phyloP scores from a whole-genome alignment of 2,329 filamentous ascomycete genomes.

The Neospermospora avenae region DNA sequence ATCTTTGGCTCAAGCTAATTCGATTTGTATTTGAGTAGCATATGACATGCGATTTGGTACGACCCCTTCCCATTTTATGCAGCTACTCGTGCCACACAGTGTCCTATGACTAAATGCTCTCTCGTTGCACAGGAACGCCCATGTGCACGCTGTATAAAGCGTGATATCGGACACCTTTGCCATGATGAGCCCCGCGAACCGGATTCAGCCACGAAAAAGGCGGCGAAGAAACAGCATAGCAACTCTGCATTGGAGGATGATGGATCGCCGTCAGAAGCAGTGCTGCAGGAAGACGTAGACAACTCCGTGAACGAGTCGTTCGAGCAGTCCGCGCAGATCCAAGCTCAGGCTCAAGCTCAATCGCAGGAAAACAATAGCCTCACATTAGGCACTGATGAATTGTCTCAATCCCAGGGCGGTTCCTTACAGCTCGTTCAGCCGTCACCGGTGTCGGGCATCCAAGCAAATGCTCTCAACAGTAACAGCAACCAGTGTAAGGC shows the following conservation, averaged over 20 bases:
- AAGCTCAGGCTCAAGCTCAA: constrained; percentile 44
- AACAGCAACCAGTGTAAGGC: constrained; percentile 74
- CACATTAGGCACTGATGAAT: constrained; percentile 35
- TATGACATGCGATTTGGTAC: constrained; percentile 90
- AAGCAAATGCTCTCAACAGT: constrained; percentile 57
- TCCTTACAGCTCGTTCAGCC: constrained; percentile 71
- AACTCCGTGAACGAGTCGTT: constrained; percentile 53
- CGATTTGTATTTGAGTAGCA: constrained; percentile 53
- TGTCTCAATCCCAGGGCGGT: constrained; percentile 43
- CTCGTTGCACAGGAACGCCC: constrained; percentile 70
- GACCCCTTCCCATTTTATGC: constrained; percentile 37
- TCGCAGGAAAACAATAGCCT: constrained; percentile 38
- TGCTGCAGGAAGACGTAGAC: constrained; percentile 44
- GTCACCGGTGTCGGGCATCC: constrained; percentile 63
- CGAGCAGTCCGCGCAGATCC: constrained; percentile 38
- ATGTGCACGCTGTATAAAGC: constrained; percentile 96
- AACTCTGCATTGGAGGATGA: constrained; percentile 57
- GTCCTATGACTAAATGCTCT: constrained; percentile 31
- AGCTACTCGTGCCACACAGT: constrained; percentile 33
- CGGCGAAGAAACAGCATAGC: constrained; percentile 62
- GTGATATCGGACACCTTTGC: constrained; percentile 97
- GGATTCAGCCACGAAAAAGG: constrained; percentile 64
- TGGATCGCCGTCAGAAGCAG: constrained; percentile 51
- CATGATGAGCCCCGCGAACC: constrained; percentile 94
- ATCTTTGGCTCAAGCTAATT: constrained; percentile 36